These are phyloP conservation scores for Yamadazyma triangularis DNA, from an alignment of 1,139 yeast species.

Conservation along the genomic window DNA sequence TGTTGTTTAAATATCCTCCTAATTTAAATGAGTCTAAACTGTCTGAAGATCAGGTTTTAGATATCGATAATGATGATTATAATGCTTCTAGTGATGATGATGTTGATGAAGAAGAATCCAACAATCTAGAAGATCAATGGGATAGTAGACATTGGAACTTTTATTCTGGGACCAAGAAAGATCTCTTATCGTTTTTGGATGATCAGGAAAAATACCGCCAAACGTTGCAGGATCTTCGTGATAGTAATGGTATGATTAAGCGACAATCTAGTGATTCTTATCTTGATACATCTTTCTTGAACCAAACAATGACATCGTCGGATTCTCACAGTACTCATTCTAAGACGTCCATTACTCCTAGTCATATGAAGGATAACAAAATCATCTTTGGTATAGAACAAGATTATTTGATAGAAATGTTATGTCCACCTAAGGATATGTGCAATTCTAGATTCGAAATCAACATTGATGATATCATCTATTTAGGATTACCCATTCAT, in stretches of 20 bases:
- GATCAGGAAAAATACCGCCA: slow-evolving; percentile 29
- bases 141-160: slow-evolving; percentile 31
- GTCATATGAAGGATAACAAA: slow-evolving; percentile 2
- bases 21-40: slow-evolving; percentile 14
- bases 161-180: slow-evolving; percentile 39
- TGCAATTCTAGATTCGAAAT: slow-evolving; percentile 85
- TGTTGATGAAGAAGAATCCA: slow-evolving; percentile 10
- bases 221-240: slow-evolving; percentile 1
- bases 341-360: slow-evolving; percentile 10
- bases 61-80: slow-evolving; percentile 15
- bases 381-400: slow-evolving; percentile 68
- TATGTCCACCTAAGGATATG: slow-evolving; percentile 78
- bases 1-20: slow-evolving; percentile 81
- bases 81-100: slow-evolving; percentile 23
- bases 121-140: slow-evolving; percentile 28
- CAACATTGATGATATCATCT: slow-evolving; percentile 78
- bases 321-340: slow-evolving; percentile 15
- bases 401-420: slow-evolving; percentile 74
- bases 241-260: background rate
- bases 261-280: slow-evolving; percentile 7
- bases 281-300: slow-evolving; percentile 6
- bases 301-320: slow-evolving; percentile 13
- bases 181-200: slow-evolving; percentile 33
- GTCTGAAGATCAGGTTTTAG: slow-evolving; percentile 7
- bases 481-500: slow-evolving; percentile 86